Conservation (phyloP, 2,329 filamentous ascomycete species). For the Pseudogymnoascus sp. region DNA sequence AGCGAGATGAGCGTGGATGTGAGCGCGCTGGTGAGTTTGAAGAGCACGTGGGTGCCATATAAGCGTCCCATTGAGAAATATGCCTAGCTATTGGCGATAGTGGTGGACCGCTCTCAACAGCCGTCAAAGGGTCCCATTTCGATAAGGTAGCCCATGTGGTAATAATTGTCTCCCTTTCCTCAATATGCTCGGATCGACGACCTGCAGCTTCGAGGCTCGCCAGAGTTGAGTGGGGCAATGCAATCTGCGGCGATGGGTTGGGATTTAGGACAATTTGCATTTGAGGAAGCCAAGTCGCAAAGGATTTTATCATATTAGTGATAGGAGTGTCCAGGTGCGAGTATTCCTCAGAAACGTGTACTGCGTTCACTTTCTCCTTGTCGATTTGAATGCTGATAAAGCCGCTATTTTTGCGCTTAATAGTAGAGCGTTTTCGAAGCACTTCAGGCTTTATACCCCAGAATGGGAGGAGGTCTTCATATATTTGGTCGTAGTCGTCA, state of each 20-base stretch:
- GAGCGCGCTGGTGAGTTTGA: background rate
- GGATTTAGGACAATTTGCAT: slow-evolving; percentile 48
- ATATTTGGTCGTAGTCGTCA: slow-evolving; percentile 29
- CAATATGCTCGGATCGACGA: slow-evolving; percentile 1
- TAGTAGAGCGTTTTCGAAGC: slow-evolving; percentile 19
- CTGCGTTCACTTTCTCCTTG: slow-evolving; percentile 26
- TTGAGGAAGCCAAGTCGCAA: slow-evolving; percentile 40
- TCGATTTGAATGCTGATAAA: slow-evolving; percentile 31
- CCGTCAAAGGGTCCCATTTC: background rate
- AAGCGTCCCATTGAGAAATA: slow-evolving; percentile 5
- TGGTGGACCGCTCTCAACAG: background rate
- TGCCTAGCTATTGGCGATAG: background rate
- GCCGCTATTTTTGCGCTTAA: slow-evolving; percentile 16
- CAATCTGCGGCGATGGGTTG: slow-evolving; percentile 43
- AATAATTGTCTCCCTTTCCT: slow-evolving; percentile 2
- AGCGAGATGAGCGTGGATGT: background rate
- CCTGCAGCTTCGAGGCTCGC: background rate
- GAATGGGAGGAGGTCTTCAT: slow-evolving; percentile 27
- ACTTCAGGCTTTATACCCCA: slow-evolving; percentile 25
- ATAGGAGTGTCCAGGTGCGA: slow-evolving; percentile 30
- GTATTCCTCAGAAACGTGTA: background rate
- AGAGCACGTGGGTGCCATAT: background rate
- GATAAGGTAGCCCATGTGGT: background rate
- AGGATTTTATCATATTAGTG: slow-evolving; percentile 34
- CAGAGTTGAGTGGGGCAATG: slow-evolving; percentile 26